Percentiles rank a stretch among this genome's conserved stretches.
phyloP scores from a whole-genome alignment of 2,329 filamentous ascomycete genomes.

The Teratosphaeria destructans region DNA sequence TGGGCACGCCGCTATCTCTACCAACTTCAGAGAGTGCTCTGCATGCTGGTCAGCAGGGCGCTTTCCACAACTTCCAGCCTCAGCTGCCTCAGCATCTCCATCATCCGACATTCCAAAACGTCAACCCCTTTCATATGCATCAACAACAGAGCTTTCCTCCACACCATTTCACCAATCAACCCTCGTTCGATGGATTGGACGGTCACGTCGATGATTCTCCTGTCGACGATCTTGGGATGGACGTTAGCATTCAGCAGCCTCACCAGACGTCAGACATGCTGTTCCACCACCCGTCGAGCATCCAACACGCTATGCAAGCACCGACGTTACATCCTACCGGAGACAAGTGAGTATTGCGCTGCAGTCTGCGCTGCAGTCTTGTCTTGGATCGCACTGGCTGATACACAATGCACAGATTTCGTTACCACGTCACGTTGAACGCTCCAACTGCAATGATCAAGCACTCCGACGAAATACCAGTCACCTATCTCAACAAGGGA shows the following conservation, averaged over 20 bases:
- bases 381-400: conserved; percentile 9
- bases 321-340: conserved; percentile 28
- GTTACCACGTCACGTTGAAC: conserved; percentile 81
- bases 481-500: conserved; percentile 97
- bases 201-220: conserved; percentile 54
- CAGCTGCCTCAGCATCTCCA: conserved; percentile 49
- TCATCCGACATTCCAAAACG: conserved; percentile 45
- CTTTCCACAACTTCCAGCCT: conserved; percentile 57
- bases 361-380: background rate
- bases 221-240: conserved; percentile 45
- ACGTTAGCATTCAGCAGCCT: conserved; percentile 50
- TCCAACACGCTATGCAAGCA: conserved; percentile 38
- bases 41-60: conserved; percentile 46
- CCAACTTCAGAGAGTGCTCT: conserved; percentile 58
- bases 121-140: conserved; percentile 57
- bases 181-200: conserved; percentile 67
- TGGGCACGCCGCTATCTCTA: conserved; percentile 74
- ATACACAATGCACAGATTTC: conserved; percentile 49
- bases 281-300: conserved; percentile 43
- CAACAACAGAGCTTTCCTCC: conserved; percentile 55
- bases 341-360: conserved; percentile 35
- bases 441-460: conserved; percentile 96
- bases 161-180: conserved; percentile 69
- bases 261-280: conserved; percentile 50
- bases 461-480: conserved; percentile 76